A percentile compares a stretch with the other conserved stretches of the same genome.
Conservation (phyloP, 495 filamentous ascomycete genomes). For the Chaetomium cochliodes region DNA sequence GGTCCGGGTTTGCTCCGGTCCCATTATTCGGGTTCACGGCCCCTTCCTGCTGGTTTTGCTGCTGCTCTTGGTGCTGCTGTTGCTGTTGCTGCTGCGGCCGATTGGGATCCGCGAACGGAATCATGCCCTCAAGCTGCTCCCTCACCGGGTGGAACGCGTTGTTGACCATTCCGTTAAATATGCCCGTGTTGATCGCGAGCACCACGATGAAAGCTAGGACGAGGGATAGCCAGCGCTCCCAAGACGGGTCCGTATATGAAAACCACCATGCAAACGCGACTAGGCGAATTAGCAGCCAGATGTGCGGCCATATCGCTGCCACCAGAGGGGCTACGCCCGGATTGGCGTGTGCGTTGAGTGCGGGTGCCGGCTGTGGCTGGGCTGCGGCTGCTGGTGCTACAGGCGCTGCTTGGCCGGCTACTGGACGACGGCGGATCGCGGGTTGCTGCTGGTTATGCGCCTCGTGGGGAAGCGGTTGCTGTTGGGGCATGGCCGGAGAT, state of each 20-base stretch:
- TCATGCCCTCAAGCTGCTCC: slow-evolving; percentile 68
- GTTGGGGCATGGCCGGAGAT: slow-evolving; percentile 5
- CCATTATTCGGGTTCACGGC: slow-evolving; percentile 14
- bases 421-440: slow-evolving; percentile 17
- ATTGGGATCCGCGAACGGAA: slow-evolving; percentile 53
- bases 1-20: slow-evolving; percentile 40
- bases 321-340: slow-evolving; percentile 48
- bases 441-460: slow-evolving; percentile 20
- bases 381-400: slow-evolving; percentile 11
- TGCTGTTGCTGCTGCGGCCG: slow-evolving; percentile 18
- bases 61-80: slow-evolving; percentile 24
- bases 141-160: slow-evolving; percentile 62
- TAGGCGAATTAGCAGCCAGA: slow-evolving; percentile 79
- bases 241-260: slow-evolving; percentile 65
- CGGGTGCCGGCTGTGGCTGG: slow-evolving; percentile 7
- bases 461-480: slow-evolving; percentile 27
- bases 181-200: slow-evolving; percentile 63
- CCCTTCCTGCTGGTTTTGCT: slow-evolving; percentile 5
- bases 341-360: slow-evolving; percentile 37
- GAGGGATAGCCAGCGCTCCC: slow-evolving; percentile 65
- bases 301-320: slow-evolving; percentile 54
- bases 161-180: slow-evolving; percentile 58
- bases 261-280: slow-evolving; percentile 78
- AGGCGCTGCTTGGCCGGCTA: slow-evolving; percentile 9
- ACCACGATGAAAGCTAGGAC: slow-evolving; percentile 53